Percentiles rank a stretch among this genome's conserved stretches.
These are phyloP conservation scores for Fusarium sp. DNA, from an alignment of 2,329 filamentous ascomycete species.

Conservation along the genomic window DNA sequence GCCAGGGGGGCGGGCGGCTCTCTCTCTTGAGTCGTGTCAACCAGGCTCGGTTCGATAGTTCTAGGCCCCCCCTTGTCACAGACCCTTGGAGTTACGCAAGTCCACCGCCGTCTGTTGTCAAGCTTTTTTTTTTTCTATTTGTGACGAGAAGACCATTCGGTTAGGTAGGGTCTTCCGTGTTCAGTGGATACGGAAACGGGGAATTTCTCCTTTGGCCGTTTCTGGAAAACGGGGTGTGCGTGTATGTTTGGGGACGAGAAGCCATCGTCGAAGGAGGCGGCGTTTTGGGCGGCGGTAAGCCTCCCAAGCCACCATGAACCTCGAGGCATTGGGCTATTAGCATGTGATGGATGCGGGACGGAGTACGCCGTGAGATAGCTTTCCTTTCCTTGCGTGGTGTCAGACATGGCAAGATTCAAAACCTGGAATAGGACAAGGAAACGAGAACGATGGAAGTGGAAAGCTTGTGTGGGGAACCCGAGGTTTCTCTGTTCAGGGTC, in stretches of 20 bases:
- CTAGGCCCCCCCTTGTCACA: background rate
- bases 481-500: slow-evolving; percentile 25
- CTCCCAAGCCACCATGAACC: background rate
- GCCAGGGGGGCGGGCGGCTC: background rate
- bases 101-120: background rate
- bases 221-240: slow-evolving; percentile 2
- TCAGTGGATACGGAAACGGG: background rate
- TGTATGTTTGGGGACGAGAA: slow-evolving; percentile 22
- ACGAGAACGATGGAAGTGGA: background rate
- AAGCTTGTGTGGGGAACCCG: slow-evolving; percentile 32
- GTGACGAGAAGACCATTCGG: background rate
- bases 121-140: background rate
- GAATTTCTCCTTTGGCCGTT: background rate
- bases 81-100: background rate
- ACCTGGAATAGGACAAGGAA: background rate
- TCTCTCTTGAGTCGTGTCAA: background rate
- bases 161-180: background rate
- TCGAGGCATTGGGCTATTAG: background rate
- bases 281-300: background rate
- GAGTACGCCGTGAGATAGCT: background rate
- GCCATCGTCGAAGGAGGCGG: slow-evolving; percentile 11
- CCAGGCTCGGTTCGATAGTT: background rate
- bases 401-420: no score
- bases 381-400: background rate
- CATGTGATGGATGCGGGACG: slow-evolving; percentile 25